These are phyloP conservation scores for Streptanthus diversifolius DNA, from an alignment of 345 rosid species.

Conservation along the genomic window DNA sequence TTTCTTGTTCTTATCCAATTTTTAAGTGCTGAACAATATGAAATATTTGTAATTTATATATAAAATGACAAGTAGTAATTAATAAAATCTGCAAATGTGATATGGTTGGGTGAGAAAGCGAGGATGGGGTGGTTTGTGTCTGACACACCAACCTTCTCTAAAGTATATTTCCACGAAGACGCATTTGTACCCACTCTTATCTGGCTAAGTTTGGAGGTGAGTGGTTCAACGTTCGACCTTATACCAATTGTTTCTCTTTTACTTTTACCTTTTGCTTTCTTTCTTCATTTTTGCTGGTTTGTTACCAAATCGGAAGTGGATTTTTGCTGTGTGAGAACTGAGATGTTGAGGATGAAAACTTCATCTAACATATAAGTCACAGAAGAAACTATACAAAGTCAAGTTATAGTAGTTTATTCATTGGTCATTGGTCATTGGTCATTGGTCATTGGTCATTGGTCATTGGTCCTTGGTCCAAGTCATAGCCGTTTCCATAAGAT, in stretches of 20 bases:
- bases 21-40: not conserved
- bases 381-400: not conserved
- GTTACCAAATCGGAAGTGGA: too few species aligned
- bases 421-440: not conserved
- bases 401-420: not conserved
- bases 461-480: not conserved
- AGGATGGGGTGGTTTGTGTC: slow-evolving; percentile 1
- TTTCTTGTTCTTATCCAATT: not conserved
- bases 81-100: not conserved
- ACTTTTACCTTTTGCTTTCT: too few species aligned
- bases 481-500: not conserved
- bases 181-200: slow-evolving; percentile 5
- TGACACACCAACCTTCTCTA: not conserved
- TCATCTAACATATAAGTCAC: not conserved
- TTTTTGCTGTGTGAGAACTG: not conserved
- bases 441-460: not conserved
- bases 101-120: slow-evolving; percentile 1
- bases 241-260: not conserved
- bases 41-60: not conserved
- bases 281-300: too few species aligned
- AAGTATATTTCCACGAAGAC: not conserved
- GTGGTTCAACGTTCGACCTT: too few species aligned
- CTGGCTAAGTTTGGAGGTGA: not conserved
- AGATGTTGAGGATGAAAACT: not conserved
- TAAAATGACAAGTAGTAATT: not conserved